These are phyloP conservation scores for Alternaria longipes DNA, from an alignment of 2,329 filamentous ascomycete genomes.

Conservation along the genomic window DNA sequence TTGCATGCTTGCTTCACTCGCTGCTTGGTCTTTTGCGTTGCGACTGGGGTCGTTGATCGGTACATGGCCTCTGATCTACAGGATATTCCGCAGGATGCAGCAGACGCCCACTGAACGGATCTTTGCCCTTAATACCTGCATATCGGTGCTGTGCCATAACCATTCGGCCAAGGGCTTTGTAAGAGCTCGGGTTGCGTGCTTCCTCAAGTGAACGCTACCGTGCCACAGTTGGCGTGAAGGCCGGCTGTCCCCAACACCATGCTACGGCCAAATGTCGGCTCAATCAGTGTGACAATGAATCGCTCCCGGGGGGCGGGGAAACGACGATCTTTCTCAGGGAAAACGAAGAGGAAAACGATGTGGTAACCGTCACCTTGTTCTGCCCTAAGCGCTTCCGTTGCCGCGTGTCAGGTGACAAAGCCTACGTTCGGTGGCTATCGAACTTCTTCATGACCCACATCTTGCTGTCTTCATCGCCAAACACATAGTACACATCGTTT, in stretches of 20 bases:
- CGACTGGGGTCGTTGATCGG: neutral
- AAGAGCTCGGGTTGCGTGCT: neutral
- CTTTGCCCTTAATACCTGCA: neutral
- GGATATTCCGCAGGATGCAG: neutral
- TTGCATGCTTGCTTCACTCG: constrained; percentile 19
- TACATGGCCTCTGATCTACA: neutral
- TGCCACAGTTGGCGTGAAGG: neutral
- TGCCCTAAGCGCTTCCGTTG: too few species aligned
- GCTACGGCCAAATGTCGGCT: constrained; percentile 1
- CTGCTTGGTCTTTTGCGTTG: constrained; percentile 9
- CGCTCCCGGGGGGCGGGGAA: neutral
- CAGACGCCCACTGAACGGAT: neutral
- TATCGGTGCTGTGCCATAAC: constrained; percentile 5
- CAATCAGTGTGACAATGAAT: neutral
- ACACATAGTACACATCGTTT: constrained; percentile 9
- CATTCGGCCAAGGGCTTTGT: neutral
- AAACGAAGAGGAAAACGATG: neutral
- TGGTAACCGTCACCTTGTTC: too few species aligned
- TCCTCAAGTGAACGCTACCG: constrained; percentile 3
- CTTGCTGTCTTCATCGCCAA: constrained; percentile 1
- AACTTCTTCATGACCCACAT: constrained; percentile 8
- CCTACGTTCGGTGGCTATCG: neutral
- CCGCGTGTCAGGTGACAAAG: too few species aligned
- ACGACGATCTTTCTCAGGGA: neutral
- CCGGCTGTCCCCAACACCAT: neutral